Base-by-base conservation (phyloP, 805 yeast genomes). In the Barnettozyma salicaria region DNA sequence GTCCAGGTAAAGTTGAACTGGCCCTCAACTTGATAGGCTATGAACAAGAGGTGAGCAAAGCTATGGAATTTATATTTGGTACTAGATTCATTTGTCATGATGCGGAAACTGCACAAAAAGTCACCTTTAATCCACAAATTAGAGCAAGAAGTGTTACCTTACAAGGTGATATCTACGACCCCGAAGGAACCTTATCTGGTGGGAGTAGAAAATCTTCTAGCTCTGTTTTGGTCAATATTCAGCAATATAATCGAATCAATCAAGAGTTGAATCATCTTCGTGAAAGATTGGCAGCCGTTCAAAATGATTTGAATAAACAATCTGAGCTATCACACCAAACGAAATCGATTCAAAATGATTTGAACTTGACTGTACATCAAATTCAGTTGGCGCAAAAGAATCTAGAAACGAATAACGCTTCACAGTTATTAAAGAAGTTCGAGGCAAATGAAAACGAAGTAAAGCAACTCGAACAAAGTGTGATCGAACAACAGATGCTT, bases 101-200 rank as follows among this genome's bases (percentile, higher is more conserved):
- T 59, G 84, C 96, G 0, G 80, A 82, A 12, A 78, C 95, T 1
- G 97, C 98, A 1, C 82, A 89, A 48, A 67, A 70, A 32, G 82
- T 92, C n/a, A 86, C 97, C 0, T 87, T 88, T 56, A 78, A 89
- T 56, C 92, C 90, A 1, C 72, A 76, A 37, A 78, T 90, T 12
- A 70, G 86, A 44, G 70, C 89, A 1, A 78, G 88, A 50, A 80
- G 94, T 21, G 87, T 94, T 12, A 92, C 99, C 0, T 58, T 84
- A 23, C 89, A 88, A 37, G 99, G 98, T 35, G 98, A 92, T 58
- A 73, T 81, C 9, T 92, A 89, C 60, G 98, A 92, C 55, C 98
- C 98, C 0, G 87, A 82, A 47, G 99, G 99, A 12, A 85, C 95
- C 7, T 65, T 92, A 19, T 84, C 96, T 1, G 99, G 99, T 32